phyloP scores from a whole-genome alignment of 2,329 filamentous ascomycete species.

The Alternaria conjuncta region DNA sequence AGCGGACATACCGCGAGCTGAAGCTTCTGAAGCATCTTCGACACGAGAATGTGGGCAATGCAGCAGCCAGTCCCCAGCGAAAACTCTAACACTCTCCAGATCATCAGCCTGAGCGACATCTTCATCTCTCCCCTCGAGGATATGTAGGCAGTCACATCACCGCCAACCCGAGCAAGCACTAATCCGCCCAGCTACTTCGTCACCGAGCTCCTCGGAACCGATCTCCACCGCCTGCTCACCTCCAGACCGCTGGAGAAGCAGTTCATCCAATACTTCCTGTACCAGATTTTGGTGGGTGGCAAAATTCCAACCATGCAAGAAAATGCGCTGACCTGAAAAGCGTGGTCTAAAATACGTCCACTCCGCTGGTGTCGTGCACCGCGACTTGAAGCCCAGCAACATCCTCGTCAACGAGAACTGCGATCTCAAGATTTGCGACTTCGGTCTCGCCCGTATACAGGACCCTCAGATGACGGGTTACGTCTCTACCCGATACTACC shows the following conservation, averaged over 20 bases:
- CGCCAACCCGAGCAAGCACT: constrained; percentile 13
- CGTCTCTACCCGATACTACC: constrained; percentile 97
- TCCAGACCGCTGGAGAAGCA: constrained; percentile 97
- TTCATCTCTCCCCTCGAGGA: constrained; percentile 99
- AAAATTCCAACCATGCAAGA: constrained; percentile 63
- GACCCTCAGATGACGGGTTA: constrained; percentile 99
- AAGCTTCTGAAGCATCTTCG: constrained; percentile 96
- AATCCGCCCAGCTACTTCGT: constrained; percentile 80
- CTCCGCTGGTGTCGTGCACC: constrained; percentile 96
- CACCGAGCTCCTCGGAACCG: constrained; percentile 94
- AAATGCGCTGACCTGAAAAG: constrained; percentile 56
- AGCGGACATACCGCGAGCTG: constrained; percentile 95
- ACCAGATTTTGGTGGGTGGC: constrained; percentile 88
- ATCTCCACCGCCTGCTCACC: constrained; percentile 92
- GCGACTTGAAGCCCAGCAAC: constrained; percentile 97
- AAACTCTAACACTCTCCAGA: constrained; percentile 54
- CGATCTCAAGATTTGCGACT: constrained; percentile 99
- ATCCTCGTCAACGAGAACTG: constrained; percentile 99
- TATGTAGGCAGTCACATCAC: constrained; percentile 68
- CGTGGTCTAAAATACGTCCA: constrained; percentile 98
- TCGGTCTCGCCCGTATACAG: constrained; percentile 95
- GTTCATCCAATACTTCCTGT: constrained; percentile 99
- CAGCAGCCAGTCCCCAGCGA: background rate
- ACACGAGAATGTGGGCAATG: constrained; percentile 83
- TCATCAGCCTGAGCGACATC: constrained; percentile 98